These are phyloP conservation scores for Groenewaldozyma tartarivorans DNA, from an alignment of 805 yeast genomes.

Conservation along the genomic window DNA sequence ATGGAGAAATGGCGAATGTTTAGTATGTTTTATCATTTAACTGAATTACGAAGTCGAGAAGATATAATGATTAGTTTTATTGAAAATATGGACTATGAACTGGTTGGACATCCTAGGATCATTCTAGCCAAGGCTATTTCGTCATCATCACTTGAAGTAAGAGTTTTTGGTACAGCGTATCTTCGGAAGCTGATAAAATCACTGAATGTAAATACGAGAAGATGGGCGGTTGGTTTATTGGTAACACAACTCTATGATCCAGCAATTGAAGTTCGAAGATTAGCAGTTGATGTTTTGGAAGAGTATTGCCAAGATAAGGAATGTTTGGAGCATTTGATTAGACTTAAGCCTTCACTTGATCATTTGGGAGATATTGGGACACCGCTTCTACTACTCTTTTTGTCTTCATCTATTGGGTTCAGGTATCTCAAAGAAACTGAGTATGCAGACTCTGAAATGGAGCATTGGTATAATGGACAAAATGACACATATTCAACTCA, in stretches of 20 bases:
- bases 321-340: constrained; percentile 43
- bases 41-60: constrained; percentile 44
- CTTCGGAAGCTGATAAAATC: constrained; percentile 34
- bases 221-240: constrained; percentile 45
- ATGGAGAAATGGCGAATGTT: constrained; percentile 79
- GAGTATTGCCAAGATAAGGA: constrained; percentile 38
- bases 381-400: constrained; percentile 50
- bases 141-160: constrained; percentile 41
- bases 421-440: constrained; percentile 48
- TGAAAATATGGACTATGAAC: constrained; percentile 48
- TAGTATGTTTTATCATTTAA: constrained; percentile 66
- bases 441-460: constrained; percentile 56
- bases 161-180: constrained; percentile 47
- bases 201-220: constrained; percentile 13
- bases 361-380: constrained; percentile 45
- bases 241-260: constrained; percentile 65
- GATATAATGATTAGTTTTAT: constrained; percentile 50
- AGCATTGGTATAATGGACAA: constrained; percentile 47
- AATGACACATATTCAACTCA: constrained; percentile 25
- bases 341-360: constrained; percentile 45
- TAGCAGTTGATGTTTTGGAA: constrained; percentile 47
- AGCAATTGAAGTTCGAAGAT: constrained; percentile 42
- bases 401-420: constrained; percentile 64
- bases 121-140: constrained; percentile 57
- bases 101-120: constrained; percentile 58